phyloP scores from a whole-genome alignment of 148 eudicot species.

The Fagopyrum tataricum region DNA sequence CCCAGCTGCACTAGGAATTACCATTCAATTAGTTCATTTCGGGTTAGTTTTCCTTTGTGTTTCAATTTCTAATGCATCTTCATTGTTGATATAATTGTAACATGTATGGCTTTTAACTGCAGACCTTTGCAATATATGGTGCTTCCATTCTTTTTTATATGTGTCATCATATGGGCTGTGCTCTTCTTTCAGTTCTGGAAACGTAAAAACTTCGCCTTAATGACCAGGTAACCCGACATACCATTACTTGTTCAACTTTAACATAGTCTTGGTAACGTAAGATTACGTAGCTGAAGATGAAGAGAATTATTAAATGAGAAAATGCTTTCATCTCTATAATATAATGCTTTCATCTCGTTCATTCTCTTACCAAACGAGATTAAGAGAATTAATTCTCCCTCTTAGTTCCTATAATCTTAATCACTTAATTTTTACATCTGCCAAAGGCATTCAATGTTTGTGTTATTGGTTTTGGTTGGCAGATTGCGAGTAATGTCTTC shows the following conservation, averaged over 20 bases:
- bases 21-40: slow-evolving; percentile 59
- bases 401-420: too few relatives aligned
- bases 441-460: too few relatives aligned
- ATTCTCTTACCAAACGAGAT: too few relatives aligned
- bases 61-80: background rate
- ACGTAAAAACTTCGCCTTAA: slow-evolving; percentile 71
- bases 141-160: slow-evolving; percentile 65
- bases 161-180: slow-evolving; percentile 72
- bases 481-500: slow-evolving; percentile 73
- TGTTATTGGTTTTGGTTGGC: background rate
- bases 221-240: slow-evolving; percentile 48
- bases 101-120: slow-evolving; percentile 5
- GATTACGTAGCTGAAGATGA: too few relatives aligned
- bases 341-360: too few relatives aligned
- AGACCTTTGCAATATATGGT: slow-evolving; percentile 66
- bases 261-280: too few relatives aligned
- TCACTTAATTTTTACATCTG: too few relatives aligned
- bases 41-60: slow-evolving; percentile 39
- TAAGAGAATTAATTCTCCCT: too few relatives aligned
- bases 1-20: slow-evolving; percentile 67
- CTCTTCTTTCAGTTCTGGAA: slow-evolving; percentile 92
- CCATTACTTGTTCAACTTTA: too few relatives aligned
- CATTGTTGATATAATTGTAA: too few relatives aligned
- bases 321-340: too few relatives aligned
- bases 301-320: too few relatives aligned